Evolutionary conservation across 805 yeast genomes (phyloP), one percentile per base, ranked within the genome.

Genomic region (Pichia thaimueangensis): DNA sequence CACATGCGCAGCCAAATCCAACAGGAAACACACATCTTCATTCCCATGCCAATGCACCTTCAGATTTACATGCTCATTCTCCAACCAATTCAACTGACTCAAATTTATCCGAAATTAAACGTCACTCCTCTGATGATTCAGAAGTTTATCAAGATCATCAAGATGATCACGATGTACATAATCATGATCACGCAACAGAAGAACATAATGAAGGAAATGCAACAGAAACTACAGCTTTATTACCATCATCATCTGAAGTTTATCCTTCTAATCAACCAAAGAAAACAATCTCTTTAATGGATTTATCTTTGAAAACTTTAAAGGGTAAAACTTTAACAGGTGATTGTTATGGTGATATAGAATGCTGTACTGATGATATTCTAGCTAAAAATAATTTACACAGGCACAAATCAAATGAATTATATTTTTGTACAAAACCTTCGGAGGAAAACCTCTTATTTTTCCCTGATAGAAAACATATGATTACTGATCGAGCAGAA

Each of bases 351-450:
- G 69, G 68, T 5, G 51, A 46, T 28, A 47, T 60, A 16, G 63
- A 58, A 20, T 30, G 52, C 17, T 60, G 64, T 32, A 49, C 52
- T 23, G 51, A 47, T 29, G 59, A 55, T 13, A 47, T 60, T 6
- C 44, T 57, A 3, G 45, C 46, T 21, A 48, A 51, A 20, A 53
- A 55, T 36, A 42, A 52, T 16, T 24, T 56, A n/a, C 60, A 56
- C 30, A 39, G 31, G 21, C 45, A 37, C n/a, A 29, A 35, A 5
- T 37, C 41, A 3, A 39, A 48, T 8, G 51, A 55, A 17, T 42
- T 64, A 8, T 64, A 62, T 43, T 64, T 59, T 35, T 61, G 68
- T 45, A 57, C 60, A 1, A 45, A 54, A 15, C 68, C 68, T 16
- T 45, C 56, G 8, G 49, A 57, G n/a, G 69, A 64, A 33, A 62